Percentiles rank a stretch among this genome's conserved stretches.
These are phyloP conservation scores for Stagonosporopsis cucurbitacearum DNA, from an alignment of 2,329 filamentous ascomycete species.

Conservation along the genomic window DNA sequence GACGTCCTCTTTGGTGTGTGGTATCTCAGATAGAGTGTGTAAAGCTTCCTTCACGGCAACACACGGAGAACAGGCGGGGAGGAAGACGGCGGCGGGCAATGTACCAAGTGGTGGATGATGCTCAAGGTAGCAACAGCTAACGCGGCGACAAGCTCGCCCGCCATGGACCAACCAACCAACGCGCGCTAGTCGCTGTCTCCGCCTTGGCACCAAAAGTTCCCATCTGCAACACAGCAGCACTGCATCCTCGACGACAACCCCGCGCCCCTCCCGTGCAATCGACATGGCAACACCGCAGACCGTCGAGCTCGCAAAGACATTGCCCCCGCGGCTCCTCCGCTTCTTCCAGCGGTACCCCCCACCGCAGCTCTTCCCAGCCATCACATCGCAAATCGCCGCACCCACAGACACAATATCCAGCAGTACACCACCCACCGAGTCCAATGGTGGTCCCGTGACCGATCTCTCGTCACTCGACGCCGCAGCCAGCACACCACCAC, in stretches of 20 bases:
- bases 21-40: neutral
- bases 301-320: conserved; percentile 68
- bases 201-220: conserved; percentile 14
- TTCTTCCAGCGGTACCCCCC: conserved; percentile 94
- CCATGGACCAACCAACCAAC: neutral
- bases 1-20: conserved; percentile 2
- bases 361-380: conserved; percentile 53
- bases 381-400: conserved; percentile 23
- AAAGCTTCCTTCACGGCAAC: neutral
- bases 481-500: conserved; percentile 6
- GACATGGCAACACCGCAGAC: conserved; percentile 42
- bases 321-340: conserved; percentile 78
- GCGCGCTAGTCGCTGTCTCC: neutral
- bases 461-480: conserved; percentile 37
- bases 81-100: neutral
- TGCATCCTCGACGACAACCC: no score
- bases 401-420: conserved; percentile 15
- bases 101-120: conserved; percentile 10
- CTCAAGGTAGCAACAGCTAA: conserved; percentile 27
- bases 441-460: conserved; percentile 51
- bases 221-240: neutral
- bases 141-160: conserved; percentile 24
- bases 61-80: neutral
- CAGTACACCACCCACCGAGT: conserved; percentile 29
- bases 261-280: neutral